Conservation (phyloP, 495 filamentous ascomycete genomes). For the Chaetomium tenue region DNA sequence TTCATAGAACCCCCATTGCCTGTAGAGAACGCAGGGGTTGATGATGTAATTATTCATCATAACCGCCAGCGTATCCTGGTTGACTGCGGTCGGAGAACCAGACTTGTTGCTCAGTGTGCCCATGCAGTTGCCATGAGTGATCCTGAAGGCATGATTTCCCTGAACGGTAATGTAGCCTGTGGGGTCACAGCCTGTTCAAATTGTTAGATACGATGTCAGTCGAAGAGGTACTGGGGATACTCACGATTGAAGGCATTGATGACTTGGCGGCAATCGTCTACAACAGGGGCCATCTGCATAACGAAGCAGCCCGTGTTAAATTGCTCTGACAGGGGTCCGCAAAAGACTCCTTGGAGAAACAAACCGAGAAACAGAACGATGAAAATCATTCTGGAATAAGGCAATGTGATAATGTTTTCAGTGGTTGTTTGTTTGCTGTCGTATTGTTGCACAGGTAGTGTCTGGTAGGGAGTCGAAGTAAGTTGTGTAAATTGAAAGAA, state of each 20-base stretch:
- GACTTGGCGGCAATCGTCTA: not conserved
- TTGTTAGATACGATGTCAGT: not conserved
- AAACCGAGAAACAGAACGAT: not conserved
- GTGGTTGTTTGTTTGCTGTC: not conserved
- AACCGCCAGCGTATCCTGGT: not conserved
- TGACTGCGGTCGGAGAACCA: not conserved
- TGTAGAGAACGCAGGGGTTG: not conserved
- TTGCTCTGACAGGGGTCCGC: not conserved
- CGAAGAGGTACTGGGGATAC: not conserved
- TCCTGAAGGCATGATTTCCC: not conserved
- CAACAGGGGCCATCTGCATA: too few relatives aligned
- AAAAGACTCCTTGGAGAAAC: not conserved
- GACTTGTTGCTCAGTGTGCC: not conserved
- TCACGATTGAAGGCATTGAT: conserved; percentile 1
- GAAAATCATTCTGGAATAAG: not conserved
- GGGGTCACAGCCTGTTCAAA: not conserved
- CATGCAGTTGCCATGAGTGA: not conserved
- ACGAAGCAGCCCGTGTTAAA: not conserved
- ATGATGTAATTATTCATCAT: not conserved
- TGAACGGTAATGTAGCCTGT: not conserved
- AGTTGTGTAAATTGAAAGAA: too few relatives aligned
- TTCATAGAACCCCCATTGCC: not conserved
- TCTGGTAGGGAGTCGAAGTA: too few relatives aligned
- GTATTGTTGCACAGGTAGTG: too few relatives aligned
- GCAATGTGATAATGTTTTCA: not conserved